Conservation (phyloP, 1,284 basidiomycete species). For the Leccinum pachyderme region DNA sequence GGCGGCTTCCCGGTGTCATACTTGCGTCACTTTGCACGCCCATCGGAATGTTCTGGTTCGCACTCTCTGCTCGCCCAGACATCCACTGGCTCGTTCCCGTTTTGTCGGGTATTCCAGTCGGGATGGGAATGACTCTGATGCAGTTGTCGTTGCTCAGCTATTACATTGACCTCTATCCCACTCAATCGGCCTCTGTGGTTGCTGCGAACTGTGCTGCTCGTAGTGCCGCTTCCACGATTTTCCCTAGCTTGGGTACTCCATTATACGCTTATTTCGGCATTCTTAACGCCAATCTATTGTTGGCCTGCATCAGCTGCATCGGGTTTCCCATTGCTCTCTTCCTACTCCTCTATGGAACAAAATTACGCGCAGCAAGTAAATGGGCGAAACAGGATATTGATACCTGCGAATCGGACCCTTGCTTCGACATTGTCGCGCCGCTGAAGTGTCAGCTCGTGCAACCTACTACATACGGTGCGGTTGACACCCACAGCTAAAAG, state of each 20-base stretch:
- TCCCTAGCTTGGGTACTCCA: constrained; percentile 23
- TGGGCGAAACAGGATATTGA: constrained; percentile 26
- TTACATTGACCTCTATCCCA: constrained; percentile 32
- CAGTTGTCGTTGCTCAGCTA: constrained; percentile 30
- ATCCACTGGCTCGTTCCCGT: constrained; percentile 20
- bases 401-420: background rate
- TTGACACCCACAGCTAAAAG: constrained; percentile 4
- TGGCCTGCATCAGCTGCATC: constrained; percentile 26
- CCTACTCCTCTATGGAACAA: constrained; percentile 19
- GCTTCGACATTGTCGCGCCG: constrained; percentile 7
- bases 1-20: constrained; percentile 23
- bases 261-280: constrained; percentile 24
- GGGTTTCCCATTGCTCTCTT: constrained; percentile 24
- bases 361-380: constrained; percentile 19
- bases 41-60: constrained; percentile 31
- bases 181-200: constrained; percentile 27
- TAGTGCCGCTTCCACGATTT: constrained; percentile 15
- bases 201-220: constrained; percentile 28
- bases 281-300: constrained; percentile 23
- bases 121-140: constrained; percentile 32
- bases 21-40: constrained; percentile 24
- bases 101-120: constrained; percentile 27
- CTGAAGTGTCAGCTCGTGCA: constrained; percentile 10
- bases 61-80: constrained; percentile 21
- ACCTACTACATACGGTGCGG: constrained; percentile 20